Conservation (phyloP, 495 filamentous ascomycete species). For the Annulohypoxylon nitens region DNA sequence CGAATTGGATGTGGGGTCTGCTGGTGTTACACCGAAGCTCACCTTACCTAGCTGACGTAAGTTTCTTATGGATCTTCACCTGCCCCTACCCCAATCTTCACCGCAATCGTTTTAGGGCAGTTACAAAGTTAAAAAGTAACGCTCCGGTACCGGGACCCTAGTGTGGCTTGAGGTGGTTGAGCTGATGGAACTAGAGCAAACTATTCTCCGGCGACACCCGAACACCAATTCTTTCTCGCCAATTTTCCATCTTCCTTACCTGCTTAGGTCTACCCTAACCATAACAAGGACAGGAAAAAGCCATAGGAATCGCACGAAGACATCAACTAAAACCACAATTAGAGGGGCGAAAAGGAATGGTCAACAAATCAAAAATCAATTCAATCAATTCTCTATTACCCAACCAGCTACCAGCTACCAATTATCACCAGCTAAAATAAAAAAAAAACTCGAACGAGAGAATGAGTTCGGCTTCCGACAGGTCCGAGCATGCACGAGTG, state of each 20-base stretch:
- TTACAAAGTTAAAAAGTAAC: neutral
- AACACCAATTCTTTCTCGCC: slow-evolving; percentile 11
- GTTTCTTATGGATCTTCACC: neutral
- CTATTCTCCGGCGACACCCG: slow-evolving; percentile 35
- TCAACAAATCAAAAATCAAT: slow-evolving; percentile 1
- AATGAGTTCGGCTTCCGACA: slow-evolving; percentile 47
- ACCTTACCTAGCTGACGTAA: slow-evolving; percentile 29
- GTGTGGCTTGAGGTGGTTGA: slow-evolving; percentile 16
- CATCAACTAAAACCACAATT: neutral
- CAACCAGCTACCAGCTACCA: neutral
- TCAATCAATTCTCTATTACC: too few relatives aligned
- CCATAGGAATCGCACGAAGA: neutral
- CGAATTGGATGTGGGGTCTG: slow-evolving; percentile 5
- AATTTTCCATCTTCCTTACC: slow-evolving; percentile 2
- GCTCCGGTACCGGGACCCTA: slow-evolving; percentile 38
- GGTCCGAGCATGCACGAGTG: slow-evolving; percentile 43
- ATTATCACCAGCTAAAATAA: neutral
- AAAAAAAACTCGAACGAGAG: neutral
- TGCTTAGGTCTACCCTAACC: slow-evolving; percentile 4
- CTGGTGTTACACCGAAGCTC: slow-evolving; percentile 21
- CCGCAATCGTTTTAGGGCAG: neutral
- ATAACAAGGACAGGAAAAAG: neutral
- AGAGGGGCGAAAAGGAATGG: slow-evolving; percentile 11
- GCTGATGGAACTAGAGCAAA: slow-evolving; percentile 28
- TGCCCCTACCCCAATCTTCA: neutral